Evolutionary conservation across 2,329 filamentous ascomycete species (phyloP), one percentile per base, ranked within the genome.

Genomic region (Epichloe sp.): DNA sequence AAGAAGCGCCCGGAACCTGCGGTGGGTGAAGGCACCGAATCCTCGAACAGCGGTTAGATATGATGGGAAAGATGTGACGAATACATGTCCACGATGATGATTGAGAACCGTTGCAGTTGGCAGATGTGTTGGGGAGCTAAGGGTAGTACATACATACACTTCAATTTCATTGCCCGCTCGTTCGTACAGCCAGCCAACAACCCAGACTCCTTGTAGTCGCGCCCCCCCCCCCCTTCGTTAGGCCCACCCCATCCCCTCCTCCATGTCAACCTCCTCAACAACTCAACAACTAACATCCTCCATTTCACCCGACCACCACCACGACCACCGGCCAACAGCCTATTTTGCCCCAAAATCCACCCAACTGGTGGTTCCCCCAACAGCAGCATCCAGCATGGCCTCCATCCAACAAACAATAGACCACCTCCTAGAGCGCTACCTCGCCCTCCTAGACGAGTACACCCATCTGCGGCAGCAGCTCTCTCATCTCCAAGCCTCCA

Each of bases 391-490:
- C 26, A 31, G 38, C 35, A 49, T 53, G 41, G 38, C 44, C 15
- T 52, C 51, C 43, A 45, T 54, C 31, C 64, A 66, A 43, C 52
- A 68, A 47, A 60, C 65, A 35, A 78, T 89, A 51, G 85, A 89
- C 63, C 56, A 60, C 47, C 74, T 88, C 31, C 71, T 88, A 23
- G 76, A 78, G 63, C 75, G 71, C 36, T 88, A 89, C 62, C 77
- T 91, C 10, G 54, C 63, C 50, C 73, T 85, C 1, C 68, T 90
- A 1, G 75, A 89, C 63, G 70, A 80, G 59, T 89, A 90, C 69
- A 78, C 79, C 12, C 64, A 65, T 19, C 74, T 85, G 3, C 78
- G 79, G 53, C 61, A 69, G 26, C 63, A 74, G 43, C 73, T 89
- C 38, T 70, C 71, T 43, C 61, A 63, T 12, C 67, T 78, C 19